Evolutionary conservation across 805 yeast genomes (phyloP), one percentile per base, ranked within the genome.

Genomic region (Lipomyces japonicus): DNA sequence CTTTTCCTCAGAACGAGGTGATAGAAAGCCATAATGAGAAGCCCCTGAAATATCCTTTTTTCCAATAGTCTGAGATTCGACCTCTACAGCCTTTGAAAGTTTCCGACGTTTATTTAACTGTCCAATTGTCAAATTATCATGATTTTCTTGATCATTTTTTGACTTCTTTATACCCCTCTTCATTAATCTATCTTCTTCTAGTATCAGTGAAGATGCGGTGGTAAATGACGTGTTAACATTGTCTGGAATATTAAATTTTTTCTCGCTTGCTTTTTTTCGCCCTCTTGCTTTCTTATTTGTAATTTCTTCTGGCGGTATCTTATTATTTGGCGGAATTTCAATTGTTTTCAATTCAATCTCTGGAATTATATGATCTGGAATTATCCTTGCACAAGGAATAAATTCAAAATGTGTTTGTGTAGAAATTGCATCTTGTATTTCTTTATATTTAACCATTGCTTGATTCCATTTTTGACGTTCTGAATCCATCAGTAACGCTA

Each of bases 371-470:
- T 69, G 70, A 1, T 63, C 53, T 0, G 97, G 97, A 1, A 93
- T 57, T 5, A 93, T 84, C 46, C 95, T 69, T 54, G 46, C 42
- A 39, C 57, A 41, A 21, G 53, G 48, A 79, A 84, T 26, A 81
- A 70, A 58, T 77, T 73, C 3, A 66, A 68, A 30, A 76, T 67
- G 35, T 72, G 59, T 21, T 68, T 72, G 22, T 77, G 76, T 32
- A 69, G 70, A 64, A 75, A 58, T 52, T n/a, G 49, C 37, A 23
- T 44, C 50, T 9, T 93, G 97, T 38, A 93, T 80, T 63, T 76
- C 78, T 51, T 78, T 78, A 65, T 93, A 91, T 24, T 89, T 93
- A 25, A 76, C 83, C 84, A 87, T 80, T 0, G 97, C 90, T 58
- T 82, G 79, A 39, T 84, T 86, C 64, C 87, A 86, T 63, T 91